Conservation (phyloP, 164 flowering plant genomes). For the Chimonanthus praecox region DNA sequence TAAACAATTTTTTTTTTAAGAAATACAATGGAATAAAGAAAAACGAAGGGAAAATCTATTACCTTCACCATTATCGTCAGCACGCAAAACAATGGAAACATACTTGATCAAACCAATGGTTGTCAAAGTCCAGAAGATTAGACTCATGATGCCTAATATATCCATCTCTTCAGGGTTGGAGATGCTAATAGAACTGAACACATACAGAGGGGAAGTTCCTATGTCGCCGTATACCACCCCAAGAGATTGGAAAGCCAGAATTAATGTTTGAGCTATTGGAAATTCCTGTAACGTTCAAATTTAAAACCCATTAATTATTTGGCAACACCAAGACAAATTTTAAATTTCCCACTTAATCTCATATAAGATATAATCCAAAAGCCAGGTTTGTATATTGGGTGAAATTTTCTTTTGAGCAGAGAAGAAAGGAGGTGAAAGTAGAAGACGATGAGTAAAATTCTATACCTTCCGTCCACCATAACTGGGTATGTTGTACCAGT, state of each 20-base stretch:
- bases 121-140: slow-evolving; percentile 21
- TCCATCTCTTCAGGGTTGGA: slow-evolving; percentile 17
- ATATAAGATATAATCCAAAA: too few species aligned
- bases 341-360: too few species aligned
- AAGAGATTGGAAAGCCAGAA: too few species aligned
- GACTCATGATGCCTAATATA: slow-evolving; percentile 13
- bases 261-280: too few species aligned
- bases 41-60: not conserved
- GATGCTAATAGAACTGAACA: not conserved
- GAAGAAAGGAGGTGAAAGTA: too few species aligned
- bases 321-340: too few species aligned
- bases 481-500: too few species aligned
- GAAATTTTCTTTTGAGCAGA: too few species aligned
- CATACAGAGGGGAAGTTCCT: slow-evolving; percentile 26
- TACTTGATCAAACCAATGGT: slow-evolving; percentile 20
- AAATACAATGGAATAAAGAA: not conserved
- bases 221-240: slow-evolving; percentile 13
- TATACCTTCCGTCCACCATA: too few species aligned
- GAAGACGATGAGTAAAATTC: too few species aligned
- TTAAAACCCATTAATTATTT: too few species aligned
- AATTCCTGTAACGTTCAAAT: slow-evolving; percentile 1
- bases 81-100: slow-evolving; percentile 23
- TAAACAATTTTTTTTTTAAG: not conserved
- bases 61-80: slow-evolving; percentile 30
- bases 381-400: too few species aligned